These are phyloP conservation scores for Fusarium equiseti DNA, from an alignment of 2,329 filamentous ascomycete species.

Conservation along the genomic window DNA sequence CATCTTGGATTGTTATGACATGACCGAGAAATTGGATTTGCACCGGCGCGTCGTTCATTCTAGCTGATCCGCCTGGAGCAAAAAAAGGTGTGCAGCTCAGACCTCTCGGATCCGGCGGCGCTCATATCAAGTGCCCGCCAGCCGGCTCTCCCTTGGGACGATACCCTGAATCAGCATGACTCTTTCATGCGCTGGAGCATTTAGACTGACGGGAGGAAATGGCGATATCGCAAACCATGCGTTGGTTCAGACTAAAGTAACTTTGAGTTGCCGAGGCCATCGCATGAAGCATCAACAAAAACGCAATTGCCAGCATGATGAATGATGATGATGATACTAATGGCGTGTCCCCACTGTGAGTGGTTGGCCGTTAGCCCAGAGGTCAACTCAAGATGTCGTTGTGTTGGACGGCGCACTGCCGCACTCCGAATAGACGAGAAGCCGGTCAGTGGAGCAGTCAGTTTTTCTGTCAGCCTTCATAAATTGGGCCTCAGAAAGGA, in stretches of 20 bases:
- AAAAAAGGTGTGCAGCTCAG: slow-evolving; percentile 34
- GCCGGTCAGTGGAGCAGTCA: background rate
- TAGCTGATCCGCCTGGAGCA: slow-evolving; percentile 23
- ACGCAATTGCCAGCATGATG: slow-evolving; percentile 34
- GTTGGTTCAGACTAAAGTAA: background rate
- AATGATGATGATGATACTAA: slow-evolving; percentile 40
- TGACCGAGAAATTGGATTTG: slow-evolving; percentile 37
- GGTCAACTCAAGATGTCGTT: slow-evolving; percentile 31
- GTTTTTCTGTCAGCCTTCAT: slow-evolving; percentile 32
- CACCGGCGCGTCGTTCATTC: slow-evolving; percentile 26
- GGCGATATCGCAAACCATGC: background rate
- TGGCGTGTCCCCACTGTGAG: slow-evolving; percentile 35
- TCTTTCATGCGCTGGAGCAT: slow-evolving; percentile 25
- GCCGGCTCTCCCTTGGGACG: slow-evolving; percentile 23
- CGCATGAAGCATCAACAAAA: slow-evolving; percentile 29
- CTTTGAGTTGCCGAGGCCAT: slow-evolving; percentile 22
- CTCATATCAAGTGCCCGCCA: slow-evolving; percentile 29
- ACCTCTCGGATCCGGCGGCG: slow-evolving; percentile 34
- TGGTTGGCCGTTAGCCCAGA: slow-evolving; percentile 32
- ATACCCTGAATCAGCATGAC: slow-evolving; percentile 11
- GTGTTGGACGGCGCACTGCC: slow-evolving; percentile 41
- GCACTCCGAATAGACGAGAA: slow-evolving; percentile 39
- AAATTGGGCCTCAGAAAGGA: slow-evolving; percentile 1
- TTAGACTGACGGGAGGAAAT: background rate
- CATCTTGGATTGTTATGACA: slow-evolving; percentile 27